Percentiles rank a stretch among this genome's conserved stretches.
Evolutionary conservation across 2,329 filamentous ascomycete genomes (phyloP).

Genomic region (Tolypocladium paradoxum): DNA sequence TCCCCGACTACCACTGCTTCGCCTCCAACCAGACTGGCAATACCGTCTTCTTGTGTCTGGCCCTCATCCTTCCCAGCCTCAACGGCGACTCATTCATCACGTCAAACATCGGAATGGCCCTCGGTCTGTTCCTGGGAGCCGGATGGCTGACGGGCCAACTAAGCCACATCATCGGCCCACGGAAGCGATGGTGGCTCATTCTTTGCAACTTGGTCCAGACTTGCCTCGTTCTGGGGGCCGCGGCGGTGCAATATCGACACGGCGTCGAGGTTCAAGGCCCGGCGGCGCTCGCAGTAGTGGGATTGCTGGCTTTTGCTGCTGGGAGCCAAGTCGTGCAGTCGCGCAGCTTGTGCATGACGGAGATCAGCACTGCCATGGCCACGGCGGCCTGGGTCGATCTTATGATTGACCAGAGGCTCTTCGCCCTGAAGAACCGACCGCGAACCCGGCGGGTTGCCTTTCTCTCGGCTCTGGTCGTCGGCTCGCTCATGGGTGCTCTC

Average conservation of each 20-base stretch:
- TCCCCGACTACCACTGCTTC: slow-evolving; percentile 51
- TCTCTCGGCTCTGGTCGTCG: slow-evolving; percentile 32
- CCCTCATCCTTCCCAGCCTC: slow-evolving; percentile 36
- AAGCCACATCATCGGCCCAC: slow-evolving; percentile 39
- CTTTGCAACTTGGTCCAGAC: slow-evolving; percentile 45
- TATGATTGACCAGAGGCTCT: slow-evolving; percentile 41
- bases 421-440: slow-evolving; percentile 33
- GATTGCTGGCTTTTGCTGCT: slow-evolving; percentile 41
- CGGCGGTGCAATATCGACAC: slow-evolving; percentile 33
- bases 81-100: slow-evolving; percentile 38
- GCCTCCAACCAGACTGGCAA: slow-evolving; percentile 57
- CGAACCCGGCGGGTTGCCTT: slow-evolving; percentile 41
- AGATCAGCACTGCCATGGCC: slow-evolving; percentile 55
- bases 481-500: slow-evolving; percentile 40
- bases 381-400: slow-evolving; percentile 53
- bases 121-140: slow-evolving; percentile 45
- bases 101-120: slow-evolving; percentile 41
- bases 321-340: slow-evolving; percentile 50
- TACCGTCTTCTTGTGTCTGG: slow-evolving; percentile 46
- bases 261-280: slow-evolving; percentile 24
- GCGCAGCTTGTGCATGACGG: slow-evolving; percentile 42
- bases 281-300: slow-evolving; percentile 32
- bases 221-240: slow-evolving; percentile 39
- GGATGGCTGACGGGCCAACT: slow-evolving; percentile 46
- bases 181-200: slow-evolving; percentile 42